A percentile compares a stretch with the other conserved stretches of the same genome.
Conservation (phyloP, 805 yeast genomes). For the Pichia nanzhaoensis region DNA sequence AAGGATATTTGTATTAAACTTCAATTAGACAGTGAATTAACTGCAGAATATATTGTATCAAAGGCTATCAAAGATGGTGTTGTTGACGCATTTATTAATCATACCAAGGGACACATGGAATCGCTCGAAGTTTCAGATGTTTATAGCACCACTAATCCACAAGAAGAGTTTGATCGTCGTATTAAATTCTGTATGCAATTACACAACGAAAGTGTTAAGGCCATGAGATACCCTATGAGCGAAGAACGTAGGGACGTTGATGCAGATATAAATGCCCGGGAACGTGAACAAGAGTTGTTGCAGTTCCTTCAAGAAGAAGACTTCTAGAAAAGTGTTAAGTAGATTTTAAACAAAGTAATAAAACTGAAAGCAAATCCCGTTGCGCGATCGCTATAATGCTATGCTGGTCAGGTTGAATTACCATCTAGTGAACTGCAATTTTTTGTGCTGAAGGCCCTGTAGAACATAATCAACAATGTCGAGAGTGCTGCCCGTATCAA, state of each 20-base stretch:
- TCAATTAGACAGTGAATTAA: slow-evolving; percentile 87
- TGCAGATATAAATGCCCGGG: slow-evolving; percentile 48
- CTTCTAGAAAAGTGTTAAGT: slow-evolving; percentile 16
- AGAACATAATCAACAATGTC: no score
- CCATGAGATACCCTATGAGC: slow-evolving; percentile 84
- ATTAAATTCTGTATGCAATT: slow-evolving; percentile 84
- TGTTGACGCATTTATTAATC: slow-evolving; percentile 89
- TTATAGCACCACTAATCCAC: slow-evolving; percentile 84
- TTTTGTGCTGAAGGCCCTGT: no score
- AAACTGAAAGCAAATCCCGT: background rate
- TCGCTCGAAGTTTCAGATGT: slow-evolving; percentile 80
- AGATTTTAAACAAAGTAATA: no score
- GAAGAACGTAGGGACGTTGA: slow-evolving; percentile 44
- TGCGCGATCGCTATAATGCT: no score
- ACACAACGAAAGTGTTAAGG: slow-evolving; percentile 87
- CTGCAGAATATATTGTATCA: slow-evolving; percentile 94
- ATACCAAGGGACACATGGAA: slow-evolving; percentile 86
- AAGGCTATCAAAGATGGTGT: slow-evolving; percentile 97
- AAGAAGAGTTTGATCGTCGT: slow-evolving; percentile 83
- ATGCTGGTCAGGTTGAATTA: no score
- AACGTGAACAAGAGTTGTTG: slow-evolving; percentile 41
- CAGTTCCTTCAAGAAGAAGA: slow-evolving; percentile 45
- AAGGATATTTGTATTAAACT: slow-evolving; percentile 91
- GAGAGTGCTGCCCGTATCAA: no score
- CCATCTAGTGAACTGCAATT: no score